Evolutionary conservation across 2,329 filamentous ascomycete genomes (phyloP).

Genomic region (Colletotrichum sp.): DNA sequence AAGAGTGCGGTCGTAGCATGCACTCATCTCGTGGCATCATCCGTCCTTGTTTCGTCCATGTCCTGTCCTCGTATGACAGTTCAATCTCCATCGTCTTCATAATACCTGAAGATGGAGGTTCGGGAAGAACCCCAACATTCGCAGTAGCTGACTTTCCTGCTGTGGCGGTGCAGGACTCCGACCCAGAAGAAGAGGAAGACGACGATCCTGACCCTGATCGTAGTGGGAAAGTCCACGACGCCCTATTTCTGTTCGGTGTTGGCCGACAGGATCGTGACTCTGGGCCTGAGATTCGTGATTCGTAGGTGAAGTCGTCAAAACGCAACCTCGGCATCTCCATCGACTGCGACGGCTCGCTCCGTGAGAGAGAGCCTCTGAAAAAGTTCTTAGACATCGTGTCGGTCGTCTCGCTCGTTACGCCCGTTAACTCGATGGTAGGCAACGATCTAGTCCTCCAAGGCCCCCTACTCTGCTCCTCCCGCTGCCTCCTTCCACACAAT

Average conservation of each 20-base stretch:
- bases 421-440: background rate
- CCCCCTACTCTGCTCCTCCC: background rate
- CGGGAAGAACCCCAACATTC: background rate
- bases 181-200: background rate
- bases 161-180: background rate
- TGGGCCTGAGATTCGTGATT: constrained; percentile 7
- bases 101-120: constrained; percentile 1
- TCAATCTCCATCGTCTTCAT: constrained; percentile 18
- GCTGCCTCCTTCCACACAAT: background rate
- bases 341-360: background rate
- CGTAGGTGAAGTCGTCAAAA: constrained; percentile 14
- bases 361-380: background rate
- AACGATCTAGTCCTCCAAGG: background rate
- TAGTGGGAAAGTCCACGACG: background rate
- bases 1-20: background rate
- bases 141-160: background rate
- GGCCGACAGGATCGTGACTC: background rate
- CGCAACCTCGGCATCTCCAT: constrained; percentile 3
- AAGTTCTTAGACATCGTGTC: background rate
- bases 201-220: background rate
- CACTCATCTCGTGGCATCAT: background rate
- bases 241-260: background rate
- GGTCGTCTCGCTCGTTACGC: background rate
- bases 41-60: background rate
- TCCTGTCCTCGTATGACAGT: constrained; percentile 3